Evolutionary conservation across 1,139 yeast genomes (phyloP), one percentile per base, ranked within the genome.

Genomic region (Lodderomyces parapsilosis): DNA sequence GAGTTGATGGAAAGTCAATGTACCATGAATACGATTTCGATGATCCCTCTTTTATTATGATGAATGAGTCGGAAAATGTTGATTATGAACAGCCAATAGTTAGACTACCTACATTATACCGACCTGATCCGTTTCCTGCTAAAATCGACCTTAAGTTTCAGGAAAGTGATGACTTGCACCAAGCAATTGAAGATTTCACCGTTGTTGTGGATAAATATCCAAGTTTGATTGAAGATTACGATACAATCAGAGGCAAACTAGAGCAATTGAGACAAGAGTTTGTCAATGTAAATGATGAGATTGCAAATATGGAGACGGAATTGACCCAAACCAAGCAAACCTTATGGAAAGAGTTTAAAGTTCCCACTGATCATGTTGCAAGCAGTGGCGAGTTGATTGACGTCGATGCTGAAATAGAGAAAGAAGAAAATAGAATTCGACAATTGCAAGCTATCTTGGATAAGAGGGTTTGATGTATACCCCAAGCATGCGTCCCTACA

Each of bases 1-100:
- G 78, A 40, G 58, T 65, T 2, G 78, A 72, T 48, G 76, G 76
- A 1, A 62, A 60, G 44, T 51, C 67, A 6, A 50, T 59, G 18
- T 70, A 57, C 45, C 33, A 37, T 6, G 41, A 40, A 10, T 30
- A 38, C 19, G 50, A 52, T 27, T 63, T 54, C 6, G 57, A 54
- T 23, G 47, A 49, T 8, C 51, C 51, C 35, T 46, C 44, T 14
- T 23, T 31, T 36, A 20, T 20, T 5, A 27, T 13, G 32, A 39
- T 24, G 45, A 44, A 28, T n/a, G 36, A 30, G 17, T 39, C 40
- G 19, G 33, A 38, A 13, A 19, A 25, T 19, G 28, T 28, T 15
- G 46, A 44, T 18, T 24, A 34, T 25, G 43, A 51, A 32, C 44
- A 55, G 18, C 50, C 60, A 1, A 66, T 68, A 2, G 69, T 64